Base-by-base conservation (phyloP, 345 rosid species). In the Psidium friedrichsthalianum region DNA sequence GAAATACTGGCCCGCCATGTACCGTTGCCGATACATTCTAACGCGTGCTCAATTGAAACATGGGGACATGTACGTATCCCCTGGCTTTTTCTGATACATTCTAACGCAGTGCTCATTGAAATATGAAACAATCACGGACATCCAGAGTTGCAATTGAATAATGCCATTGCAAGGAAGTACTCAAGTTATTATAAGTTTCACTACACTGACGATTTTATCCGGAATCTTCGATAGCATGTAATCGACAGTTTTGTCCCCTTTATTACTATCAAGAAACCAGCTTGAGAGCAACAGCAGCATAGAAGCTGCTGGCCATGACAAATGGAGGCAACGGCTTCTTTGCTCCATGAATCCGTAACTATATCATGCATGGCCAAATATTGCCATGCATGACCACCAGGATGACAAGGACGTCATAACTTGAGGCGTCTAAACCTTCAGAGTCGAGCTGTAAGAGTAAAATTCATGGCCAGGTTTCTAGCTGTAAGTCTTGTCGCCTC, bases 401-500 rank as follows among this genome's bases (percentile, higher is more conserved):
- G 56, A 97, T 92, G 64, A 95, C 97, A 82, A 95, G 97, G 87
- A 98, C 98, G 91, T 97, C 98, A 89, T 94, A 95, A 85, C 93
- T 87, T 0, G 96, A 89, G 86, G 91, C 92, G 82, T 92, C 87
- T 53, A 94, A 29, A 18, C 86, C 93, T 85, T 93, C 94, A 85
- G 89, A 94, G 84, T 87, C 61, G 1, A 82, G 94, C 93, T 42
- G 94, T 97, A 84, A 95, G 89, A 21, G 92, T 93, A 88, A 88
- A 95, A 97, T 84, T 87, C 82, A 90, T 95, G 94, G 82, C 99
- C 96, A 20, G 94, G 96, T 88, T 97, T 95, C 90, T 94, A 97
- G 76, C 95, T 95, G 92, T 95, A 97, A 82, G 99, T 95, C 84
- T 94, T 97, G 86, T 97, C 99, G 82, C 98, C 99, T 95, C 98